A percentile compares a stretch with the other conserved stretches of the same genome.
These are phyloP conservation scores for Vitis cinerea DNA, from an alignment of 164 flowering plant species.

Conservation along the genomic window DNA sequence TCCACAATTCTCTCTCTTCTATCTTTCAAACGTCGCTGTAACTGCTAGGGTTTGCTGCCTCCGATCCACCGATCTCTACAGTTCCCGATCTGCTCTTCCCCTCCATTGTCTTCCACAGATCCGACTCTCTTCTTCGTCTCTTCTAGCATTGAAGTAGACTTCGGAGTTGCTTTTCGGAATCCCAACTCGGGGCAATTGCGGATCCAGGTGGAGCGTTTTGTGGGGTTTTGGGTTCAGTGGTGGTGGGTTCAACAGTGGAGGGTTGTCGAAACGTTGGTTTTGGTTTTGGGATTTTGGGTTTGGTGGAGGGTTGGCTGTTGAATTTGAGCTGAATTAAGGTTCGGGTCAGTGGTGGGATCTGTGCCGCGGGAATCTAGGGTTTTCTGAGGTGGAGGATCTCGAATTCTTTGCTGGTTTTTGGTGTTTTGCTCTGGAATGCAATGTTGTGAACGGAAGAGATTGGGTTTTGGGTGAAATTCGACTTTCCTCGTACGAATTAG, in stretches of 20 bases:
- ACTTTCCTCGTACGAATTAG: not conserved
- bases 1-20: not conserved
- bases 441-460: not conserved
- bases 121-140: no score
- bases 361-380: conserved; percentile 20
- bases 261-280: not conserved
- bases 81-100: no score
- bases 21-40: no score
- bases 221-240: no score
- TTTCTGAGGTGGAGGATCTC: conserved; percentile 1
- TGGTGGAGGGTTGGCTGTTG: conserved; percentile 5
- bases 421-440: not conserved
- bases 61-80: no score
- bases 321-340: conserved; percentile 18
- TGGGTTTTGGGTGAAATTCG: conserved; percentile 1
- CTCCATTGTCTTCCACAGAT: no score
- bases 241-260: no score
- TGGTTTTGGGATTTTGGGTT: not conserved
- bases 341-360: conserved; percentile 8
- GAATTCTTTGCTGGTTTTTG: conserved; percentile 8
- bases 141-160: no score
- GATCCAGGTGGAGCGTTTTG: no score
- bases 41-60: no score
- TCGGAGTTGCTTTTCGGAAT: no score
- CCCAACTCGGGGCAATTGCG: no score